Percentiles rank a stretch among this genome's conserved stretches.
phyloP scores from a whole-genome alignment of 192 early-diverging fungal species.

The Paraglomus brasilianum region DNA sequence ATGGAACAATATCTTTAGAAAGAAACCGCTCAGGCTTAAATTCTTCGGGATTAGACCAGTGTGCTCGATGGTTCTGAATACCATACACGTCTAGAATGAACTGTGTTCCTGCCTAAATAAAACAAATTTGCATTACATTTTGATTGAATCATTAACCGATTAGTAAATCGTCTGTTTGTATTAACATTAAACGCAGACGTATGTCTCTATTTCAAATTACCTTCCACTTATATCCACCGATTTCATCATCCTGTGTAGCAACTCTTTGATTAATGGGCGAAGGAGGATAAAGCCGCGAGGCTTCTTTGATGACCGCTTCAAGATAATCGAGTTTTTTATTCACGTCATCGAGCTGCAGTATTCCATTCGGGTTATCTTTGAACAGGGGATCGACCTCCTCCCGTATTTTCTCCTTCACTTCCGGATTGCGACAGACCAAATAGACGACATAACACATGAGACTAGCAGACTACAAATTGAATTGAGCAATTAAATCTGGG shows the following conservation, averaged over 20 bases:
- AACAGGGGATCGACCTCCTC: slow-evolving; percentile 15
- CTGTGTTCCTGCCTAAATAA: neutral
- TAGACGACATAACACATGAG: slow-evolving; percentile 23
- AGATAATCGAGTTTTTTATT: slow-evolving; percentile 20
- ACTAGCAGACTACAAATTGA: slow-evolving; percentile 9
- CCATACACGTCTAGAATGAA: neutral
- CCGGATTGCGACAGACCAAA: slow-evolving; percentile 2
- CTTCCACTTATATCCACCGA: neutral
- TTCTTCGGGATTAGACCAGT: slow-evolving; percentile 3
- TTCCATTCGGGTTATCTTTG: neutral
- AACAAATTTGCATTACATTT: no score
- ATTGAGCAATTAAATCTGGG: neutral
- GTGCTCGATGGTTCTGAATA: neutral
- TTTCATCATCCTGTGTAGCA: neutral
- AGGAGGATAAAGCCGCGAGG: neutral
- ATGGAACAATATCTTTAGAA: neutral
- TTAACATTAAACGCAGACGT: no score
- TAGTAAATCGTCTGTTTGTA: no score
- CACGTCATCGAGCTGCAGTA: slow-evolving; percentile 6
- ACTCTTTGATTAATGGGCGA: neutral
- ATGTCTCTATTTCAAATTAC: no score
- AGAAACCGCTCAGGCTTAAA: neutral
- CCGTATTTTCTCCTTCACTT: slow-evolving; percentile 7
- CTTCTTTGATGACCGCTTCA: slow-evolving; percentile 32
- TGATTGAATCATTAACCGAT: no score